phyloP scores from a whole-genome alignment of 495 filamentous ascomycete species.

The Parmelia sp. region DNA sequence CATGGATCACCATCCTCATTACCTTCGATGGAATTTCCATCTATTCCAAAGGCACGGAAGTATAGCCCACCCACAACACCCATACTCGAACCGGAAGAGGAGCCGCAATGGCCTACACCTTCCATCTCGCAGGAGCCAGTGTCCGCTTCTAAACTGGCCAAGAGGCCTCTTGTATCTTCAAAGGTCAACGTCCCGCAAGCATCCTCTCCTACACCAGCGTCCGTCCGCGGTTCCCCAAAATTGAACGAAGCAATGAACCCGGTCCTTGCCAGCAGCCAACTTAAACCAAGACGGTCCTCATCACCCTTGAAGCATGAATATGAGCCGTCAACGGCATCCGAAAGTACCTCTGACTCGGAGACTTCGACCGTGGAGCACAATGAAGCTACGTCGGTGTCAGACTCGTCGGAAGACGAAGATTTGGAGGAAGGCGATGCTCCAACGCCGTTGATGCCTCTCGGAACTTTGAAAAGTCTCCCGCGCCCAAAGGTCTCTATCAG shows the following conservation, averaged over 20 bases:
- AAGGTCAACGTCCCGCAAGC: conserved; percentile 26
- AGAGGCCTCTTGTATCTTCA: conserved; percentile 13
- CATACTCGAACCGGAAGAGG: conserved; percentile 21
- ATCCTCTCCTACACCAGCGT: conserved; percentile 48
- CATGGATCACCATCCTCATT: conserved; percentile 51
- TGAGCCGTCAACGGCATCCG: conserved; percentile 77
- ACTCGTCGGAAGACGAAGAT: conserved; percentile 51
- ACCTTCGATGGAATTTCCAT: conserved; percentile 50
- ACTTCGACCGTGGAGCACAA: conserved; percentile 48
- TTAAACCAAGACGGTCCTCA: conserved; percentile 58
- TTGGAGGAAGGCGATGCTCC: conserved; percentile 44
- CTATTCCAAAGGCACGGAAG: conserved; percentile 52
- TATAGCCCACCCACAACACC: conserved; percentile 35
- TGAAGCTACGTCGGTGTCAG: conserved; percentile 42
- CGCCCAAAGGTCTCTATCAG: conserved; percentile 32
- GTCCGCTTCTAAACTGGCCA: conserved; percentile 9
- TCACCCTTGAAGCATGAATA: conserved; percentile 98
- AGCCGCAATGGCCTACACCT: conserved; percentile 18
- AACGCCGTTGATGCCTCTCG: conserved; percentile 33
- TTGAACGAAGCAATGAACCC: conserved; percentile 48
- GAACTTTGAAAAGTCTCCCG: conserved; percentile 15
- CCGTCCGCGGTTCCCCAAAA: conserved; percentile 46
- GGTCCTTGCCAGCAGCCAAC: conserved; percentile 41
- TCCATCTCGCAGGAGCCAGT: neutral
- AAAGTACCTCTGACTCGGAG: conserved; percentile 47